Evolutionary conservation across 1,139 yeast species (phyloP).

Genomic region (Hansenula sp.): DNA sequence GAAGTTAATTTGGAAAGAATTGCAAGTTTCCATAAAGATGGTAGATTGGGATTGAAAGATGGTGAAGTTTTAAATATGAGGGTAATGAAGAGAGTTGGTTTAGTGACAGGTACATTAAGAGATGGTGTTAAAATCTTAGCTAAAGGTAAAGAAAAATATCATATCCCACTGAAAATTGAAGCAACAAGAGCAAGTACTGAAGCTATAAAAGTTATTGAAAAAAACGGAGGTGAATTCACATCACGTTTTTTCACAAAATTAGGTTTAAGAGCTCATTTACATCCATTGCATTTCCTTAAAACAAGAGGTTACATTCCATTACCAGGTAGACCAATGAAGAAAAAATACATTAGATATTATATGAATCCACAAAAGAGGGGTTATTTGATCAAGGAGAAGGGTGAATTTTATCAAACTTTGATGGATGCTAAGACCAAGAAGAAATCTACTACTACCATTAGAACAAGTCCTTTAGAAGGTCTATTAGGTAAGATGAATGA

Average conservation of each 20-base stretch:
- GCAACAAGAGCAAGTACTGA: constrained; percentile 76
- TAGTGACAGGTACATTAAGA: constrained; percentile 64
- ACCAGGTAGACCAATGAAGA: constrained; percentile 80
- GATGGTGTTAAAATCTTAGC: constrained; percentile 86
- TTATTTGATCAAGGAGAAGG: constrained; percentile 46
- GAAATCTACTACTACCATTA: not conserved
- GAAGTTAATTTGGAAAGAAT: constrained; percentile 57
- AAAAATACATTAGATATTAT: constrained; percentile 78
- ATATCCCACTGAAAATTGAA: constrained; percentile 66
- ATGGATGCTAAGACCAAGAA: constrained; percentile 20
- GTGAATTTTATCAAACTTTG: constrained; percentile 27
- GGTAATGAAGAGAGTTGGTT: constrained; percentile 63
- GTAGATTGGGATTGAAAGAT: constrained; percentile 54
- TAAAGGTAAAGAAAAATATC: constrained; percentile 53
- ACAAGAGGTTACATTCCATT: constrained; percentile 79
- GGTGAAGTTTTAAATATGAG: constrained; percentile 66
- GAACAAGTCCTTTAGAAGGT: too few species aligned
- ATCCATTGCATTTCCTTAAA: constrained; percentile 66
- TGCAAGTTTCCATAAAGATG: constrained; percentile 59
- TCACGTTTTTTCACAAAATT: constrained; percentile 67
- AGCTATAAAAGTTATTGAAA: constrained; percentile 74
- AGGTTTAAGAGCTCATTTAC: constrained; percentile 69
- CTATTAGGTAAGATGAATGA: too few species aligned
- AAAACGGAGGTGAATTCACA: constrained; percentile 66
- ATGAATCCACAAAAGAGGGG: constrained; percentile 73